Conservation (phyloP, 257 asterid genomes). For the Avicennia marina region DNA sequence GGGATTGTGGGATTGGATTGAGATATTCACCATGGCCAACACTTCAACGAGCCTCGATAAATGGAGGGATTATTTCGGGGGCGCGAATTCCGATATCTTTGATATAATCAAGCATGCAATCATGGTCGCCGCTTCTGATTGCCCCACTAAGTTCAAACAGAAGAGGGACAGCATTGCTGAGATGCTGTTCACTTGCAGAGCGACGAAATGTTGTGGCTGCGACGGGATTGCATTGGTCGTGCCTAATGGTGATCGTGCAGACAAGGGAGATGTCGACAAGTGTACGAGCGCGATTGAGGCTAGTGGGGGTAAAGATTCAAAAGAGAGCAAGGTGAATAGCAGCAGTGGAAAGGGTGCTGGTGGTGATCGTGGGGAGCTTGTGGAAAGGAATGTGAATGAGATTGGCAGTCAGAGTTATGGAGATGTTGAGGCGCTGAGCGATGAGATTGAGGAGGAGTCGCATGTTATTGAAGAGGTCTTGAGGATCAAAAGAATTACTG, state of each 20-base stretch:
- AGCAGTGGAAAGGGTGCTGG: conserved; percentile 8
- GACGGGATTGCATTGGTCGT: conserved; percentile 19
- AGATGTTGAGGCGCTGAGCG: conserved; percentile 33
- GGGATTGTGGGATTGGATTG: conserved; percentile 16
- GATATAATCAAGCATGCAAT: conserved; percentile 40
- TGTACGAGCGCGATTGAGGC: conserved; percentile 15
- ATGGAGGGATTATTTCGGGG: conserved; percentile 49
- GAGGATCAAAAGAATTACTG: conserved; percentile 41
- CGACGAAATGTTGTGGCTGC: conserved; percentile 25
- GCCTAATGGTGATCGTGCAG: conserved; percentile 8
- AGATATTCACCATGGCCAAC: conserved; percentile 18
- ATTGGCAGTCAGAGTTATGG: conserved; percentile 16
- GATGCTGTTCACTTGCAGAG: conserved; percentile 29
- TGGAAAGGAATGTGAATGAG: conserved; percentile 22
- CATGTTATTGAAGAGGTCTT: conserved; percentile 11
- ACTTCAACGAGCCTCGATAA: conserved; percentile 24
- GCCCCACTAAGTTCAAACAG: conserved; percentile 37
- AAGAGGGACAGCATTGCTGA: conserved; percentile 48
- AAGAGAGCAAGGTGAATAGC: conserved; percentile 30
- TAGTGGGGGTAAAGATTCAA: conserved; percentile 25
- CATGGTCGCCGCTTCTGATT: conserved; percentile 45
- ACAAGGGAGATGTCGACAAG: conserved; percentile 11
- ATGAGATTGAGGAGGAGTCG: conserved; percentile 24
- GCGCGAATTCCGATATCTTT: conserved; percentile 28
- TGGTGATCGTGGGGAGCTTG: conserved; percentile 17